Conservation (phyloP, 306 rosid species). For the Cucurbita maxima region DNA sequence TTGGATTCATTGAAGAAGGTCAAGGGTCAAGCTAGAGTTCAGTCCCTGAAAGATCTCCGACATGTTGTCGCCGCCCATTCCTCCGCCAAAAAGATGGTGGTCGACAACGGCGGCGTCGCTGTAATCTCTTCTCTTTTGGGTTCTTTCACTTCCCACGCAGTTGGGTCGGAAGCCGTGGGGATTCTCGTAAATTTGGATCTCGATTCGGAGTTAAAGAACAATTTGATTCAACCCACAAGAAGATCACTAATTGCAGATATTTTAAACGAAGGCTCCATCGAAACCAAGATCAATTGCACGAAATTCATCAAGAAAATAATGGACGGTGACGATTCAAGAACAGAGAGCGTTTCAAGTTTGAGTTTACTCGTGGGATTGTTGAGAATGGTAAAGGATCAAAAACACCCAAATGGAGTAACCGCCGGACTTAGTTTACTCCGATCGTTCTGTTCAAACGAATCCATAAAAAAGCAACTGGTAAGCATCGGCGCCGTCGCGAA, state of each 20-base stretch:
- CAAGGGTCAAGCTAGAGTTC: constrained; percentile 42
- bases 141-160: constrained; percentile 44
- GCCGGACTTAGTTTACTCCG: constrained; percentile 31
- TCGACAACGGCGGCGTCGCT: constrained; percentile 19
- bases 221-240: constrained; percentile 29
- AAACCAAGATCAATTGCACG: constrained; percentile 45
- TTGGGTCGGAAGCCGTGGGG: constrained; percentile 42
- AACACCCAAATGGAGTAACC: constrained; percentile 23
- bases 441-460: constrained; percentile 19
- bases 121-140: constrained; percentile 32
- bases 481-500: constrained; percentile 30
- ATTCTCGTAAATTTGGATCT: constrained; percentile 34
- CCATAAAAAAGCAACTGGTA: constrained; percentile 21
- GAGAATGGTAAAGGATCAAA: constrained; percentile 38
- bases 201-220: constrained; percentile 23
- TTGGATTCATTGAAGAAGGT: constrained; percentile 25
- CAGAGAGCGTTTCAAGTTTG: constrained; percentile 22
- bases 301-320: constrained; percentile 23
- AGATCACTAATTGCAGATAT: constrained; percentile 32
- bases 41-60: constrained; percentile 25
- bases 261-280: constrained; percentile 43
- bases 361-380: constrained; percentile 36
- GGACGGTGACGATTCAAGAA: constrained; percentile 14
- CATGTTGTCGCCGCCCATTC: constrained; percentile 16
- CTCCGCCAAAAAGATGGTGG: constrained; percentile 19